Evolutionary conservation across 768 basidiomycete species (phyloP), one percentile per base, ranked within the genome.

Genomic region (Mycena alexandri): DNA sequence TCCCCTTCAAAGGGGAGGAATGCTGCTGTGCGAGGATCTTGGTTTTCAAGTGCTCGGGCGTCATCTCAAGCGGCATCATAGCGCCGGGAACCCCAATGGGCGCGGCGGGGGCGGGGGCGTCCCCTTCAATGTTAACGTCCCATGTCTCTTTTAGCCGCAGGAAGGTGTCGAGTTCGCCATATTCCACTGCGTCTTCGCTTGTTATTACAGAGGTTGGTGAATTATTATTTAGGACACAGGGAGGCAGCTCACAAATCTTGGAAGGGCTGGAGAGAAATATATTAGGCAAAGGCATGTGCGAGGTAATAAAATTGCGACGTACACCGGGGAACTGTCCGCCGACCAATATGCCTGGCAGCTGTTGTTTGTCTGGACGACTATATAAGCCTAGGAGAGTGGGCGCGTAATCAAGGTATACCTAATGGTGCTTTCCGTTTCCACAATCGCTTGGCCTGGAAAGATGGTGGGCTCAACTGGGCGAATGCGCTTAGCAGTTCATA

Each of bases 111-210:
- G 84, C 77, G 1, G 87, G 84, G n/a, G 81, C 81, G 54, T 89
- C 88, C 65, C 88, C 89, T 43, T 93, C 92, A 54, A 87, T 77
- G 9, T 76, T 77, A 3, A 80, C 80, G 61, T 91, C 81, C 85
- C 89, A 95, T 16, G 81, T 79, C 71, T 95, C 94, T 9, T 91
- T 90, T 22, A 90, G 83, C 16, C 91, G 87, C 36, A 95, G 81
- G 79, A 93, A 95, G 1, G 72, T 79, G 34, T 89, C 87, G 24
- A 95, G 87, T 69, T 93, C 91, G 66, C 81, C 86, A 73, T 85
- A 88, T 78, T 95, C 94, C 36, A 94, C 94, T 10, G 94, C 93
- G 72, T 93, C 92, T 81, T 95, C 94, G 69, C 93, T 94, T 29
- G 29, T 29, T 68, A 11, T 51, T 51, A 16, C n/a, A 52, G 43